Evolutionary conservation across 306 rosid genomes (phyloP), one percentile per base, ranked within the genome.

Genomic region (Phaseolus lunatus): DNA sequence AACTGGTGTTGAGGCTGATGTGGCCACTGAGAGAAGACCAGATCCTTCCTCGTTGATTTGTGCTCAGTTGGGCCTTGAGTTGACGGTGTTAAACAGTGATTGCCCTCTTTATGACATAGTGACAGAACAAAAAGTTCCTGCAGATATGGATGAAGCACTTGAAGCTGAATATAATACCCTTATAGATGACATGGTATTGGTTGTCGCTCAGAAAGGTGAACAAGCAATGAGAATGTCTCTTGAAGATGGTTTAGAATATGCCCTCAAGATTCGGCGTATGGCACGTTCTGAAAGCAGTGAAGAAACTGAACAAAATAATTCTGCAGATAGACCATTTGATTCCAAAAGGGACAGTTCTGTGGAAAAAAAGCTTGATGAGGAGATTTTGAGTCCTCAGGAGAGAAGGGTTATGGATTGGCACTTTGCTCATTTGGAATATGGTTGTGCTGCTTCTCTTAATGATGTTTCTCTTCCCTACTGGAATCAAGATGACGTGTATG

Each of bases 381-480:
- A 88, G 70, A 72, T 90, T 75, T 88, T 96, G 90, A 88, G 88
- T 83, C 91, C 99, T 72, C 84, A 81, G 47, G 99, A 96, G 91
- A 89, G 99, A 87, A 90, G 99, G 87, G 98, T 96, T 81, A 96
- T 96, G 99, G 94, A 96, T 85, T 96, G 99, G 99, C 99, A 96
- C 87, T 93, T 86, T 85, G 99, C 99, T 80, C 87, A 96, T 82
- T 87, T 96, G 82, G 99, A 96, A 86, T 96, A 96, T 86, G 99
- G 99, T 22, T 96, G 99, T 88, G 99, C 99, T 76, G 92, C 99
- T 82, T 79, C 72, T 49, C 99, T 96, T 72, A 89, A 86, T 84
- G 89, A 96, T 45, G 97, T 96, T 31, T 96, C 99, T 80, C 99
- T 96, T 82, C 98, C 99, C 75, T 67, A 91, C 79, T 96, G 99